Conservation (phyloP, 768 basidiomycete genomes). For the Gelatoporia subvermispora region DNA sequence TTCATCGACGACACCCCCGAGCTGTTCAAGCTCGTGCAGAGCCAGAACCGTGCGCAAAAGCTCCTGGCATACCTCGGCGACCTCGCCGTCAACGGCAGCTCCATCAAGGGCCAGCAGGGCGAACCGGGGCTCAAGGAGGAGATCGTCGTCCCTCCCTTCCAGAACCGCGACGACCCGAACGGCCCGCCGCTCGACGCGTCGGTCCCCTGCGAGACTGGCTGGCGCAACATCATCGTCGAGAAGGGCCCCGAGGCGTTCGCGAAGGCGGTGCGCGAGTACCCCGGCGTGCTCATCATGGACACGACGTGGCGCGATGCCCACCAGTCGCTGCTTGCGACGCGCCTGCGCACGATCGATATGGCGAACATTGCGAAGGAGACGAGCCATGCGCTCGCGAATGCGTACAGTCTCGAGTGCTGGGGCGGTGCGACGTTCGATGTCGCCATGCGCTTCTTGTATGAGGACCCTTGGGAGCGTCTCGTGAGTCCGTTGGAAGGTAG, state of each 20-base stretch:
- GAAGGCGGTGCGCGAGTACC: constrained; percentile 94
- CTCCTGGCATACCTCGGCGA: constrained; percentile 95
- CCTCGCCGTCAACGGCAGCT: constrained; percentile 95
- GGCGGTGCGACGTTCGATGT: constrained; percentile 99
- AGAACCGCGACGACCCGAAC: constrained; percentile 72
- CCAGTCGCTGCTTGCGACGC: constrained; percentile 94
- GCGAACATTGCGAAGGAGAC: constrained; percentile 98
- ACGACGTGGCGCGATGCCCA: constrained; percentile 99
- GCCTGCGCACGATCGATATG: constrained; percentile 94
- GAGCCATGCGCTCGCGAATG: constrained; percentile 88
- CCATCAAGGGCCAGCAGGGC: constrained; percentile 94
- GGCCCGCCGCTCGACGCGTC: constrained; percentile 73
- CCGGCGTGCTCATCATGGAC: constrained; percentile 94
- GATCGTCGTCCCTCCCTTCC: constrained; percentile 75
- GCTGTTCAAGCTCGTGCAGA: constrained; percentile 96
- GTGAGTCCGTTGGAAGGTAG: constrained; percentile 35
- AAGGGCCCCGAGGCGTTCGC: constrained; percentile 98
- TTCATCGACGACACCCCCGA: constrained; percentile 99
- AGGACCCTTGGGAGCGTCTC: constrained; percentile 98
- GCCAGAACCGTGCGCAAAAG: constrained; percentile 98
- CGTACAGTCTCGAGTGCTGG: constrained; percentile 98
- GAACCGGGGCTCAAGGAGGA: constrained; percentile 94
- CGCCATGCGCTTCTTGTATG: constrained; percentile 98
- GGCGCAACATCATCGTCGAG: constrained; percentile 98
- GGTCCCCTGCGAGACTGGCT: constrained; percentile 81